Percentiles rank a stretch among this genome's conserved stretches.
phyloP scores from a whole-genome alignment of 192 early-diverging fungal species.

The Entomortierella parvispora region DNA sequence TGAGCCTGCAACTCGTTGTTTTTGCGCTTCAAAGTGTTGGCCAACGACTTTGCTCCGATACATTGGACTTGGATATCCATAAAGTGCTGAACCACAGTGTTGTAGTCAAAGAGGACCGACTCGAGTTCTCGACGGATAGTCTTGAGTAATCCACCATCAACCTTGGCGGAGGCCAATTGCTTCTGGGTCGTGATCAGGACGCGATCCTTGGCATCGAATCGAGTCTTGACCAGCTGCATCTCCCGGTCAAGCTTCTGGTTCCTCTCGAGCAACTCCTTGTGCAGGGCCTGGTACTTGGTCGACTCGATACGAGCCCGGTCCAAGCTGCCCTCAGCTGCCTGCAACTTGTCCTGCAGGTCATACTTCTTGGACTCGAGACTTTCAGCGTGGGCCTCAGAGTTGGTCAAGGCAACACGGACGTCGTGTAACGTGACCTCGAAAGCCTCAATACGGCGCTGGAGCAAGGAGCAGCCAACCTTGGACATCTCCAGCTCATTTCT shows the following conservation, averaged over 20 bases:
- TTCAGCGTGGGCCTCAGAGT: constrained; percentile 35
- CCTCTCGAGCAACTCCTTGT: constrained; percentile 45
- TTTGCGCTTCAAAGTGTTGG: constrained; percentile 34
- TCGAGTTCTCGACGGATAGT: constrained; percentile 45
- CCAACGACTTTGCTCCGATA: constrained; percentile 39
- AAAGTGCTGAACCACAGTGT: constrained; percentile 48
- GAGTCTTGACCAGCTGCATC: constrained; percentile 28
- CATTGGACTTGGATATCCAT: constrained; percentile 46
- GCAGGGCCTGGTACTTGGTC: constrained; percentile 33
- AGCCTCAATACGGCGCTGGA: constrained; percentile 45
- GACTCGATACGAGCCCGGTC: constrained; percentile 35
- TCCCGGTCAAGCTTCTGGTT: constrained; percentile 25
- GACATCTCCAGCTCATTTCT: constrained; percentile 32
- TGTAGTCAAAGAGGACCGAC: constrained; percentile 47
- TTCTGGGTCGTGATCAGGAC: constrained; percentile 37
- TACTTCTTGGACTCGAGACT: constrained; percentile 48
- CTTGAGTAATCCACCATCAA: constrained; percentile 36
- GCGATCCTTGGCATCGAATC: constrained; percentile 45
- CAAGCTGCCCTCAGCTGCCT: constrained; percentile 22
- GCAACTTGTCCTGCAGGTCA: constrained; percentile 42
- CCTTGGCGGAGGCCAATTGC: constrained; percentile 32
- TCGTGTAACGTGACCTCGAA: constrained; percentile 45
- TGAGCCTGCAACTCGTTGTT: constrained; percentile 37
- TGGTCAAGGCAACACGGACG: constrained; percentile 41
- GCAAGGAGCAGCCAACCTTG: constrained; percentile 26